Conservation (phyloP, 805 yeast species). For the Kodamaea fukazawae region DNA sequence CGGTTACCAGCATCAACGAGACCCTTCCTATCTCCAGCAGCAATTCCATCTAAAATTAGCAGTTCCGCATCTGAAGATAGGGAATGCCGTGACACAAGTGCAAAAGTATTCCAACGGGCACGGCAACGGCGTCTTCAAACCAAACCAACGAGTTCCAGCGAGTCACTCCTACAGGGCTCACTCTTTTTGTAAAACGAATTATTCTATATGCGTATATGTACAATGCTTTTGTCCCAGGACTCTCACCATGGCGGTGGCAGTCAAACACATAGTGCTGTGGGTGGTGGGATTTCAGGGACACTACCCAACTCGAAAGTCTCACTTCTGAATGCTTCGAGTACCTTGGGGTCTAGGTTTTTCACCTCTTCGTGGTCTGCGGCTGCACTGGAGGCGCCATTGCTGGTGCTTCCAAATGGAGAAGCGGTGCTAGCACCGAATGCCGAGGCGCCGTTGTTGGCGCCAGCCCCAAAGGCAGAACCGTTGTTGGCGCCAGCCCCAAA, state of each 20-base stretch:
- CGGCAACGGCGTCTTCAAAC: too few relatives aligned
- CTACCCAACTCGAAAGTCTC: slow-evolving; percentile 52
- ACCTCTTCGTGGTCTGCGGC: slow-evolving; percentile 6
- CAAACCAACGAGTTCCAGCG: too few relatives aligned
- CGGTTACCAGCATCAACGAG: too few relatives aligned
- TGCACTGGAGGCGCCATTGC: neutral
- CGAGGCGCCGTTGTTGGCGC: slow-evolving; percentile 3
- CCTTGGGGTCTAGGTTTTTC: slow-evolving; percentile 42
- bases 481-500: slow-evolving; percentile 9
- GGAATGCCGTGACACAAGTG: too few relatives aligned
- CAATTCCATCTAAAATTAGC: too few relatives aligned
- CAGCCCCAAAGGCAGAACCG: slow-evolving; percentile 17
- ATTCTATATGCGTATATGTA: neutral
- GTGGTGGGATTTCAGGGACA: slow-evolving; percentile 75
- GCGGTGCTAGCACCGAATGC: slow-evolving; percentile 9
- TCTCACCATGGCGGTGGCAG: neutral
- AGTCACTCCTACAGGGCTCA: neutral
- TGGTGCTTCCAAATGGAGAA: neutral
- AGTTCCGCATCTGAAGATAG: too few relatives aligned
- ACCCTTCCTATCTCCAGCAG: too few relatives aligned
- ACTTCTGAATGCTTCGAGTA: slow-evolving; percentile 48
- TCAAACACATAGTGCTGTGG: slow-evolving; percentile 35
- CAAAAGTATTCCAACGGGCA: too few relatives aligned
- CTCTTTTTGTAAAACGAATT: neutral
- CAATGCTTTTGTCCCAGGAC: neutral